Evolutionary conservation across 768 basidiomycete genomes (phyloP).

Genomic region (Royoungia palumana): DNA sequence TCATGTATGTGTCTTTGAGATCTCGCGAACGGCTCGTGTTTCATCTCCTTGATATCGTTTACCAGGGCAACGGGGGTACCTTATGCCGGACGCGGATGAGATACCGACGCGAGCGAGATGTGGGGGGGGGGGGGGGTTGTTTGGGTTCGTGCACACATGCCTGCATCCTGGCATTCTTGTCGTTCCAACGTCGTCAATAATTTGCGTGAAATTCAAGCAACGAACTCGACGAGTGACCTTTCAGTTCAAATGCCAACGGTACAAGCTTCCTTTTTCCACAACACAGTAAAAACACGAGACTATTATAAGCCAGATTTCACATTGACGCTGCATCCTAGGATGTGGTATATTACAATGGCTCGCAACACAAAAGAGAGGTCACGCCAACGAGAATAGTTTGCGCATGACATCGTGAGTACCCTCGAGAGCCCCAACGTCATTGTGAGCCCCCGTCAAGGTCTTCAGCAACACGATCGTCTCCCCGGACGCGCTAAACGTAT

Average conservation of each 20-base stretch:
- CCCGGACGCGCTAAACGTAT: constrained; percentile 46
- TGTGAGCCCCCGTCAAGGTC: constrained; percentile 57
- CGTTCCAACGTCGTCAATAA: too few relatives aligned
- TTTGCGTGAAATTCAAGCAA: too few relatives aligned
- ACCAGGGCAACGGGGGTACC: constrained; percentile 45
- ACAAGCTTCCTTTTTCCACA: too few relatives aligned
- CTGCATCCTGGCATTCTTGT: too few relatives aligned
- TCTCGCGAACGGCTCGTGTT: not conserved
- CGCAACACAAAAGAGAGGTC: not conserved
- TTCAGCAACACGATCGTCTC: constrained; percentile 55
- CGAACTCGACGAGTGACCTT: too few relatives aligned
- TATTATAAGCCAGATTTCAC: too few relatives aligned
- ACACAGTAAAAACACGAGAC: too few relatives aligned
- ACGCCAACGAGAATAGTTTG: constrained; percentile 23
- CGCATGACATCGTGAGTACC: constrained; percentile 65
- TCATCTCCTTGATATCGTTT: not conserved
- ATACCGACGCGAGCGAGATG: too few relatives aligned
- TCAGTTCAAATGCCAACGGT: too few relatives aligned
- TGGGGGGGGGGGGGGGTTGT: too few relatives aligned
- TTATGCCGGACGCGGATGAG: constrained; percentile 43
- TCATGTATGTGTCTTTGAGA: constrained; percentile 52
- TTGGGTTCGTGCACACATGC: too few relatives aligned
- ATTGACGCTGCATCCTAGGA: too few relatives aligned
- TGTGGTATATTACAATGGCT: not conserved
- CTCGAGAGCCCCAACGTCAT: constrained; percentile 55